A percentile compares a stretch with the other conserved stretches of the same genome.
Evolutionary conservation across 225 moss, liverwort and hornwort genomes (phyloP).

Genomic region (Marchantia paleacea): DNA sequence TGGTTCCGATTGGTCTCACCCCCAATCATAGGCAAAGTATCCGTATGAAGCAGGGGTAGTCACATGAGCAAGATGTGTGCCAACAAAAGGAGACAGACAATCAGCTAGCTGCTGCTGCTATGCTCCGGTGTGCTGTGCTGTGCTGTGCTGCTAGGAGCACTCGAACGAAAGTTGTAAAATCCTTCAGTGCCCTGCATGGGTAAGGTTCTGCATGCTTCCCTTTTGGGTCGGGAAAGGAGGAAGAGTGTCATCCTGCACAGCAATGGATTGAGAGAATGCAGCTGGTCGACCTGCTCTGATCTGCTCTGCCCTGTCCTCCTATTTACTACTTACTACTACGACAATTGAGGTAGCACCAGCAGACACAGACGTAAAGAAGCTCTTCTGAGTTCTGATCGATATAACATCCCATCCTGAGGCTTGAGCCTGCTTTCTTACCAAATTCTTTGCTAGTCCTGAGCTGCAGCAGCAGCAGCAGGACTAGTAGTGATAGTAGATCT

Average conservation of each 20-base stretch:
- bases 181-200: slow-evolving; percentile 8
- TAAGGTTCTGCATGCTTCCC: slow-evolving; percentile 8
- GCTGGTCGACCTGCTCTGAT: background rate
- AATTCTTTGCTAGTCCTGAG: background rate
- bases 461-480: background rate
- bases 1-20: background rate
- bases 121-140: too few relatives aligned
- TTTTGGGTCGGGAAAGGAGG: background rate
- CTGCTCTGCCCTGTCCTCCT: background rate
- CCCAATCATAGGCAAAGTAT: slow-evolving; percentile 1
- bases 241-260: background rate
- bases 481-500: background rate
- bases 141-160: background rate
- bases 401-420: background rate
- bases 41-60: background rate
- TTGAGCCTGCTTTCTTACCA: background rate
- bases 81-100: slow-evolving; percentile 1
- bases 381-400: background rate
- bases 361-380: background rate
- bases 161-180: background rate
- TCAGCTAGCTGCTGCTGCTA: background rate
- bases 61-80: background rate
- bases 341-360: background rate
- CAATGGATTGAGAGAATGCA: background rate
- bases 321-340: background rate